Evolutionary conservation across 768 basidiomycete species (phyloP).

Genomic region (Tulasnella calospora): DNA sequence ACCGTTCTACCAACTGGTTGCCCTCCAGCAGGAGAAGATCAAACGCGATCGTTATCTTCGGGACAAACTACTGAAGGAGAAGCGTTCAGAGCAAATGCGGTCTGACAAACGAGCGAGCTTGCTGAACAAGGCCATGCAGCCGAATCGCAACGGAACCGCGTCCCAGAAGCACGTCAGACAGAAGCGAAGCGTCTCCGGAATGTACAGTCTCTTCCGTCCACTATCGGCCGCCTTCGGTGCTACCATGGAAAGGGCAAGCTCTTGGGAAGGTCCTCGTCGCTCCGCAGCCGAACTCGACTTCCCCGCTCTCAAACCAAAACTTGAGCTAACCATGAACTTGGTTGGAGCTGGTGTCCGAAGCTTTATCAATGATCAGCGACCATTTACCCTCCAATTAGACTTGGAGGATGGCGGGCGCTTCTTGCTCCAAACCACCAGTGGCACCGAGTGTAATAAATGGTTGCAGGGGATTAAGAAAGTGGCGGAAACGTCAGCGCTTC

Average conservation of each 20-base stretch:
- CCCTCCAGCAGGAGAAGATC: slow-evolving; percentile 71
- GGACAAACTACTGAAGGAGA: slow-evolving; percentile 67
- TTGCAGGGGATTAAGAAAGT: slow-evolving; percentile 66
- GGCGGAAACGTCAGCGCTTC: slow-evolving; percentile 67
- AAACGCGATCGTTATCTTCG: slow-evolving; percentile 69
- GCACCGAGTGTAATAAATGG: slow-evolving; percentile 72
- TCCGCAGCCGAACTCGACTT: slow-evolving; percentile 76
- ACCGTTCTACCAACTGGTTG: slow-evolving; percentile 56
- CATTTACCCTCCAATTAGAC: slow-evolving; percentile 75
- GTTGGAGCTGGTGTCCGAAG: slow-evolving; percentile 64
- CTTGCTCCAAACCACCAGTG: slow-evolving; percentile 65
- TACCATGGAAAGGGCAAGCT: slow-evolving; percentile 34
- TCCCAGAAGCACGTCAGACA: slow-evolving; percentile 69
- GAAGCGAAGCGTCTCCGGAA: slow-evolving; percentile 84
- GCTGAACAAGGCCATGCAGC: slow-evolving; percentile 65
- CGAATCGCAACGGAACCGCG: slow-evolving; percentile 45
- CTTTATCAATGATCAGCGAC: slow-evolving; percentile 74
- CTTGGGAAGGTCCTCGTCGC: slow-evolving; percentile 33
- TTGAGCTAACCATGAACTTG: slow-evolving; percentile 67
- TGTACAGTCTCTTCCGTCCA: slow-evolving; percentile 80
- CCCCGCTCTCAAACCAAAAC: slow-evolving; percentile 56
- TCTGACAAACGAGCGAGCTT: slow-evolving; percentile 71
- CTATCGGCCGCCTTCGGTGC: slow-evolving; percentile 80
- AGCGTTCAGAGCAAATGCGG: slow-evolving; percentile 65
- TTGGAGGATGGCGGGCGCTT: slow-evolving; percentile 86